A percentile compares a stretch with the other conserved stretches of the same genome.
Conservation (phyloP, 371 early-diverging fungal genomes). For the Nematocida sp. region DNA sequence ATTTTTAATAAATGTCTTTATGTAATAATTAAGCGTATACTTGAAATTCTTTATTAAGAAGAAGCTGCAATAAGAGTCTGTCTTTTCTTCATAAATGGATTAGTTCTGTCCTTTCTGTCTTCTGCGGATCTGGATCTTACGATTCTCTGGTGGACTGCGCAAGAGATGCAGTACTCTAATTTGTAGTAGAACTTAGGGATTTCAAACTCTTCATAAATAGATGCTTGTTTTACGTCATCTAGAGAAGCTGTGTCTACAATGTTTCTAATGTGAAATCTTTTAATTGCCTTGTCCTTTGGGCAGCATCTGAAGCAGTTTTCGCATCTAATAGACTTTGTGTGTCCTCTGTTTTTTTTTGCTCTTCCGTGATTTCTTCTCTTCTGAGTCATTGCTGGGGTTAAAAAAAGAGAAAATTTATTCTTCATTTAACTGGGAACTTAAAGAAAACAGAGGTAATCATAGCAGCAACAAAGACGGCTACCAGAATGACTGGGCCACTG, state of each 20-base stretch:
- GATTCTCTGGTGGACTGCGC: slow-evolving; percentile 91
- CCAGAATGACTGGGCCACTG: slow-evolving; percentile 74
- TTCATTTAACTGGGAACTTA: slow-evolving; percentile 70
- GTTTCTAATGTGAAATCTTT: slow-evolving; percentile 89
- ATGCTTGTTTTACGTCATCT: slow-evolving; percentile 87
- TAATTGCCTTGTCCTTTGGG: slow-evolving; percentile 98
- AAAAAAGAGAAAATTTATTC: slow-evolving; percentile 41
- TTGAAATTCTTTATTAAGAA: slow-evolving; percentile 24
- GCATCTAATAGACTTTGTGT: slow-evolving; percentile 88
- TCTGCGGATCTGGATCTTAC: slow-evolving; percentile 86
- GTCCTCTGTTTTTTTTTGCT: slow-evolving; percentile 93
- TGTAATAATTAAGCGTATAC: too few relatives aligned
- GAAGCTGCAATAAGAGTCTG: slow-evolving; percentile 18
- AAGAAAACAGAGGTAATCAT: slow-evolving; percentile 78
- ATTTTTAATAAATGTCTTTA: neutral
- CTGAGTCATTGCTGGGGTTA: slow-evolving; percentile 39
- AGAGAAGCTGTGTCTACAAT: slow-evolving; percentile 93
- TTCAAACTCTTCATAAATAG: slow-evolving; percentile 83
- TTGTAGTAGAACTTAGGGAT: slow-evolving; percentile 95
- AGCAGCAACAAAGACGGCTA: slow-evolving; percentile 77
- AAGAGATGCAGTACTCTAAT: slow-evolving; percentile 89
- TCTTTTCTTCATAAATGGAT: slow-evolving; percentile 69
- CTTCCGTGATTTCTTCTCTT: slow-evolving; percentile 98
- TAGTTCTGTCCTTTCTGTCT: slow-evolving; percentile 82
- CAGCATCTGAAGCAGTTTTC: slow-evolving; percentile 92